These are phyloP conservation scores for Magnusiomyces paraingens DNA, from an alignment of 1,139 yeast genomes.

Conservation along the genomic window DNA sequence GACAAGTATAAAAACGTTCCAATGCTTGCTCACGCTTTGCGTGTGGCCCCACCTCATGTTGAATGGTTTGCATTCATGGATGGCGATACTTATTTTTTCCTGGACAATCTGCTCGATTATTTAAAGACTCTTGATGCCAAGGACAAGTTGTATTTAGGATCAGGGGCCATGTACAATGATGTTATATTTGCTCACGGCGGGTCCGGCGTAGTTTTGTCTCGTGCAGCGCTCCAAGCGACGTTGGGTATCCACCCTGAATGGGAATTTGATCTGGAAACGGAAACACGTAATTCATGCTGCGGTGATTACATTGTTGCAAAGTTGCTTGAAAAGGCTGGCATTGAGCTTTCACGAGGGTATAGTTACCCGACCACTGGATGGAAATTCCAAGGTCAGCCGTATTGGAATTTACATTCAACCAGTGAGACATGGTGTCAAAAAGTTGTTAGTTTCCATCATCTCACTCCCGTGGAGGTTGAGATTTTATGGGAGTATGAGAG, in stretches of 20 bases:
- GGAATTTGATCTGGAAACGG: constrained; percentile 24
- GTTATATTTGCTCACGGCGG: constrained; percentile 36
- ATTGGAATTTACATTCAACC: constrained; percentile 1
- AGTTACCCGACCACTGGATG: constrained; percentile 21
- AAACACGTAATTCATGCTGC: constrained; percentile 28
- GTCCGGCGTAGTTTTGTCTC: constrained; percentile 34
- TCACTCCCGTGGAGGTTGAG: constrained; percentile 22
- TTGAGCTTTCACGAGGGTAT: constrained; percentile 19
- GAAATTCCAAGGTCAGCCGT: constrained; percentile 3
- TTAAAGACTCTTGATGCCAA: constrained; percentile 25
- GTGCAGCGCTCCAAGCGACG: constrained; percentile 27
- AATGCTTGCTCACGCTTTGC: constrained; percentile 34
- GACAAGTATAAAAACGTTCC: constrained; percentile 38
- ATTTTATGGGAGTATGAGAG: constrained; percentile 25
- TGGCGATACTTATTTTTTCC: constrained; percentile 33
- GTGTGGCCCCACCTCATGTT: constrained; percentile 23
- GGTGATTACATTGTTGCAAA: constrained; percentile 36
- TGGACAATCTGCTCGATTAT: constrained; percentile 28
- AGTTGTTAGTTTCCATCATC: constrained; percentile 24
- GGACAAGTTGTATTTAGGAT: constrained; percentile 31
- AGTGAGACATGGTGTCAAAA: constrained; percentile 23
- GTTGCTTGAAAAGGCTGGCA: constrained; percentile 20
- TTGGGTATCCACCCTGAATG: constrained; percentile 23
- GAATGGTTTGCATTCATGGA: constrained; percentile 38
- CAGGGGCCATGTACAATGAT: constrained; percentile 23